Base-by-base conservation (phyloP, 305 asterid genomes). In the Fraxinus greggii region DNA sequence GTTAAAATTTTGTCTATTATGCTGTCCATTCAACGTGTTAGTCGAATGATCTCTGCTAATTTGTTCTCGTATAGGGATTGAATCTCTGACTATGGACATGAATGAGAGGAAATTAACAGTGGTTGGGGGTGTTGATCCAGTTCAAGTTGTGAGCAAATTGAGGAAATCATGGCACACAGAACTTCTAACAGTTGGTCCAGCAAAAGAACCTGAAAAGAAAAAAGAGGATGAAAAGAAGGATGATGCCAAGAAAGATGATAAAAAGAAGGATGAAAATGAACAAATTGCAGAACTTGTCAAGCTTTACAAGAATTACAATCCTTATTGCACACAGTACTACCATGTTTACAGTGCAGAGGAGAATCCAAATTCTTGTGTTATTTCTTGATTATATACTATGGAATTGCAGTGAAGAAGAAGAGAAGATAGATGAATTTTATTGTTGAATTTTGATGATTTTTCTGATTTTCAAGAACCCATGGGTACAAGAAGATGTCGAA, bases 91-190 rank as follows among this genome's bases (percentile, higher is more conserved):
- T 0, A 76, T 93, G 79, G 92, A 90, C 83, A 82, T 93, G 92
- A 89, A 93, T 29, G 95, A 91, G 69, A 86, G 80, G 88, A 93
- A 89, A 81, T 5, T 93, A 61, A 93, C 93, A 9, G 90, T 93
- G 7, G 72, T 88, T 17, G 98, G 98, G 8, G 86, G 84, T 15
- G 92, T 93, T 28, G 97, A 93, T 86, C 97, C 97, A 9, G 87
- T 93, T 13, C 77, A 85, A 7, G 78, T 93, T 3, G 92, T 89
- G 72, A 12, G 81, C 29, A 92, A 92, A 84, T 70, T 93, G 85
- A 91, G 92, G 48, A 92, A 90, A 75, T 63, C 80, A 1, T 93
- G 90, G 90, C 86, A 81, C 83, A 75, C 97, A 17, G 90, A 87
- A 3, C 82, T 92, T 63, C 54, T 93, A 9, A 85, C 91, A 3